A percentile compares a stretch with the other conserved stretches of the same genome.
Conservation (phyloP, 495 filamentous ascomycete genomes). For the Penicillium subrubescens region DNA sequence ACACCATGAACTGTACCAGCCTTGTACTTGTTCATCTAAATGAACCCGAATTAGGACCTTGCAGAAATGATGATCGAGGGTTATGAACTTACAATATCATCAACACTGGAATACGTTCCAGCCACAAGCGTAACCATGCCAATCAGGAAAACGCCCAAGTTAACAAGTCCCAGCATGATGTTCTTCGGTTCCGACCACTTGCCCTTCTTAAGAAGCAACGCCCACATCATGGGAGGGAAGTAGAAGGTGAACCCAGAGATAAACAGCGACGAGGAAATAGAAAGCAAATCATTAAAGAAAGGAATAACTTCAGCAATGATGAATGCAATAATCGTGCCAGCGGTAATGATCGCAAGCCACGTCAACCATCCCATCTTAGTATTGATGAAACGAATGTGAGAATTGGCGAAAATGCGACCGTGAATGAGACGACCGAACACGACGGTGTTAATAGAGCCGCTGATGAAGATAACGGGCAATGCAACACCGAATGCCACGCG, state of each 20-base stretch:
- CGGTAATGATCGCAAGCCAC: neutral
- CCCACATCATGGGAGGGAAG: neutral
- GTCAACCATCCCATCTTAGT: neutral
- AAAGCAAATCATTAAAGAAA: neutral
- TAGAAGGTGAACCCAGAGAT: neutral
- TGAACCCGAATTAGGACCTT: neutral
- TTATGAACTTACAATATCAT: neutral
- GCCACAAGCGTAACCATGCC: neutral
- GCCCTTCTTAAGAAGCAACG: neutral
- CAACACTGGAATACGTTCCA: neutral
- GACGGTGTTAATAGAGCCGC: neutral
- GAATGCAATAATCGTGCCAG: neutral
- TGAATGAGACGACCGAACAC: neutral
- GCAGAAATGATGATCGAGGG: neutral
- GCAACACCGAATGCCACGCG: neutral
- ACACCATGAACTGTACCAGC: neutral
- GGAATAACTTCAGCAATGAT: neutral
- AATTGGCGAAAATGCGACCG: neutral
- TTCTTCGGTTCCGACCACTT: neutral
- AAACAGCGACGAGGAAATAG: neutral
- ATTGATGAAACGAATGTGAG: neutral
- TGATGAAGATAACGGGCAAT: neutral
- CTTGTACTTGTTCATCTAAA: neutral
- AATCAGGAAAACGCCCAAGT: neutral
- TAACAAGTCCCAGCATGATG: neutral